These are phyloP conservation scores for Aegilops sharonensis DNA, from an alignment of 176 grass and related monocot species.

Conservation along the genomic window DNA sequence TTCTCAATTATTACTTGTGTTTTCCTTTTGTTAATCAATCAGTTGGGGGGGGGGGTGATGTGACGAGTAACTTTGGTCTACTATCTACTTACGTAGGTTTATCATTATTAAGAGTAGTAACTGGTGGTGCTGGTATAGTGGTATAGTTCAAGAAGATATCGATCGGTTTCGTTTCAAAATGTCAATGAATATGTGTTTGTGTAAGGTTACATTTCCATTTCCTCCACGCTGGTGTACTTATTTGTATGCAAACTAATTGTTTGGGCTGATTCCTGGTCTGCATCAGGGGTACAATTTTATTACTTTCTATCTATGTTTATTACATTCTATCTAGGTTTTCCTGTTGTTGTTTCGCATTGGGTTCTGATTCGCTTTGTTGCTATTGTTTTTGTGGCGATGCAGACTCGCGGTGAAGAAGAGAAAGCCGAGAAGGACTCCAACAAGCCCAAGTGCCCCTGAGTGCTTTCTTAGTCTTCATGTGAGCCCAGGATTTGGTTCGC, in stretches of 20 bases:
- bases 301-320: too few species aligned
- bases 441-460: slow-evolving; percentile 84
- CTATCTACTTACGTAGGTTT: neutral
- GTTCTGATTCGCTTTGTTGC: too few species aligned
- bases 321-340: too few species aligned
- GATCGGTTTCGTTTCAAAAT: neutral
- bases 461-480: slow-evolving; percentile 49
- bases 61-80: neutral
- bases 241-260: too few species aligned
- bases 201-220: slow-evolving; percentile 25
- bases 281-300: neutral
- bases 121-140: neutral
- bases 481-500: too few species aligned
- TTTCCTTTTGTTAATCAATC: slow-evolving; percentile 19
- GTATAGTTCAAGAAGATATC: neutral
- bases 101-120: neutral
- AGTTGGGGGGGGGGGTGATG: neutral
- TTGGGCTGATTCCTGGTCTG: too few species aligned
- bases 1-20: slow-evolving; percentile 1
- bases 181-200: neutral
- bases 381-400: neutral
- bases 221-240: neutral
- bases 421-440: slow-evolving; percentile 74
- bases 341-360: too few species aligned
- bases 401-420: slow-evolving; percentile 67